Base-by-base conservation (phyloP, 2,329 filamentous ascomycete species). In the Trichoderma koningii region DNA sequence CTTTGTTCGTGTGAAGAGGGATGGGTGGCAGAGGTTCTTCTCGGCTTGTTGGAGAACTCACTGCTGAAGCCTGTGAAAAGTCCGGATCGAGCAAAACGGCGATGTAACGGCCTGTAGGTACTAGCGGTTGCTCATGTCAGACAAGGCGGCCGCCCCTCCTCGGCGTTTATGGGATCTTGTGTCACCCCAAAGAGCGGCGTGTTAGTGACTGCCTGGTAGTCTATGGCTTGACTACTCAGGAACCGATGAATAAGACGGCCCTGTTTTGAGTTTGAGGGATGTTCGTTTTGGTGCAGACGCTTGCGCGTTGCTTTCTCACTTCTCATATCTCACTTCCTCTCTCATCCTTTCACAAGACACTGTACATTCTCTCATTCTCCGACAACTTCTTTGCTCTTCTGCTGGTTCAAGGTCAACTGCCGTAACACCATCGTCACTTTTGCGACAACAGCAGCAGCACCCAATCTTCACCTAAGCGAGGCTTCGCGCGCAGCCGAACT, bases 41-140 rank as follows among this genome's bases (percentile, higher is more conserved):
- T 38, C 48, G 48, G 48, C 59, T 52, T 52, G 50, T 19, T 34
- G 50, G 50, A 52, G 50, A 34, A 34, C 26, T 52, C 34, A 9
- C 55, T 45, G 21, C 45, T 47, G 48, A 41, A 62, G 48, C 6
- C 38, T 51, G 45, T 14, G 23, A 60, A 23, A 34, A 56, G 56
- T 3, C 34, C 56, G 45, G 45, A 60, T 51, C 56, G n/a, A 28
- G 28, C 17, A 60, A 17, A 30, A 30, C 44, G 15, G 34, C 34
- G 34, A 38, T 38, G 34, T 23, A 38, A 38, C 12, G 4, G 14
- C 34, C 12, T 38, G 34, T 38, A 23, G 23, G 41, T 28, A 26
- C 55, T 61, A 50, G 42, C 42, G 59, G 48, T 55, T 53, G 60
- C 28, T 47, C 28, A 55, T 55, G 60, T 63, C 60, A 63, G 60